phyloP scores from a whole-genome alignment of 768 basidiomycete species.

The Boletellus ananiceps region DNA sequence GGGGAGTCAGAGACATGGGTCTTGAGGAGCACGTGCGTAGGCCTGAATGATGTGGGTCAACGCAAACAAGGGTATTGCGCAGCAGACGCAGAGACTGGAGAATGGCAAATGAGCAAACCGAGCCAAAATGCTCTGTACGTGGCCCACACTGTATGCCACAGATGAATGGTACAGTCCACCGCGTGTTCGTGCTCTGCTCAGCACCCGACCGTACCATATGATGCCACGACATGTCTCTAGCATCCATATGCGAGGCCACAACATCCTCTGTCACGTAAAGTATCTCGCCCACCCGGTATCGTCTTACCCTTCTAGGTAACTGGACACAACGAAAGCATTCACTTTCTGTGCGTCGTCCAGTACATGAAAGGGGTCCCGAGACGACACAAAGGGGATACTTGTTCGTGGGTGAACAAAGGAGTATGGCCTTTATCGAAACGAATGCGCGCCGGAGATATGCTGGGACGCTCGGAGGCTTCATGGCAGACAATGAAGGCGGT shows the following conservation, averaged over 20 bases:
- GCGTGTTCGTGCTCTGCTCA: slow-evolving; percentile 42
- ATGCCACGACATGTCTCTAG: slow-evolving; percentile 52
- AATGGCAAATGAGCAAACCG: slow-evolving; percentile 30
- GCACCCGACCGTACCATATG: slow-evolving; percentile 20
- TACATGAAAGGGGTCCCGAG: slow-evolving; percentile 47
- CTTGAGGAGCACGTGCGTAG: slow-evolving; percentile 38
- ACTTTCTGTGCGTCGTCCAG: slow-evolving; percentile 23
- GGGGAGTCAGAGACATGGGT: slow-evolving; percentile 43
- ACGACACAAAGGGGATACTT: slow-evolving; percentile 43
- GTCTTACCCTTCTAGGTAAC: slow-evolving; percentile 37
- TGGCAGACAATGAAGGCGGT: slow-evolving; percentile 28
- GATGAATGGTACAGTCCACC: slow-evolving; percentile 5
- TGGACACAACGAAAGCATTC: slow-evolving; percentile 21
- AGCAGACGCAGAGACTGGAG: slow-evolving; percentile 8
- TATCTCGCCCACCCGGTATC: slow-evolving; percentile 47
- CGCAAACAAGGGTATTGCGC: slow-evolving; percentile 10
- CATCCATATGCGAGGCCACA: slow-evolving; percentile 12
- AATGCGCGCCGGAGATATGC: slow-evolving; percentile 54
- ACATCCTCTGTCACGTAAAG: slow-evolving; percentile 16
- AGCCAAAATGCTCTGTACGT: slow-evolving; percentile 34
- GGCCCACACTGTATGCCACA: slow-evolving; percentile 19
- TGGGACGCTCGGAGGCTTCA: slow-evolving; percentile 37
- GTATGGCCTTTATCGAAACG: slow-evolving; percentile 19
- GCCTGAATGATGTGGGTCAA: slow-evolving; percentile 29
- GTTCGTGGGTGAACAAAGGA: slow-evolving; percentile 32